Base-by-base conservation (phyloP, 2,329 filamentous ascomycete genomes). In the Phialophora expanda region DNA sequence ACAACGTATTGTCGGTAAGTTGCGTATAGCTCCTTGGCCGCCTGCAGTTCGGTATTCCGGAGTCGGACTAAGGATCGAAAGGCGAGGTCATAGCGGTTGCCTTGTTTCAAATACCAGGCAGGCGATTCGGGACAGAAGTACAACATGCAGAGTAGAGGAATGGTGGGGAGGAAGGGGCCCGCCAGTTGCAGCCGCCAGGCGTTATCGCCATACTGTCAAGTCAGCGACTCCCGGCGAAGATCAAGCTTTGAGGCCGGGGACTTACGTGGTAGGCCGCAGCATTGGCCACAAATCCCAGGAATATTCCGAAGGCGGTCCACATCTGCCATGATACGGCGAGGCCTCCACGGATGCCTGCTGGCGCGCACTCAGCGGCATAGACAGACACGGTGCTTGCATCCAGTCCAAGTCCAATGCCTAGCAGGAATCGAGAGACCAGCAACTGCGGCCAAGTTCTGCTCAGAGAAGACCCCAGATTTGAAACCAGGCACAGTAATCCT, bases 81-180 rank as follows among this genome's bases (percentile, higher is more conserved):
- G 2, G 89, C 90, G 57, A 88, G 76, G n/a, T 78, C 72, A 61
- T 81, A 76, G 28, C 79, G 78, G 53, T 77, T 73, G 61, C 84
- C 82, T 74, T 90, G 88, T 75, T 90, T 88, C 75, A 90, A 85
- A 62, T 83, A 85, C 87, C 87, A 90, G 61, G 87, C 82, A 2
- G 88, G 87, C 1, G 86, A 88, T 72, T 89, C 87, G 0, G 87
- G 87, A 69, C 86, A 89, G 69, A 88, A 82, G 69, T 80, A 90
- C 28, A 89, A 79, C 53, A 83, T 80, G 8, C 85, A 17, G 9
- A 88, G 74, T 4, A 90, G 78, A 7, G 87, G 87, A 1, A 90
- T 76, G 0, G 87, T 86, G 0, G 88, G 87, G 30, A 89, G 84
- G 58, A 89, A 86, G 2, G 89, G 87, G 2, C 86, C 88, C 8